Evolutionary conservation across 2,329 filamentous ascomycete genomes (phyloP).

Genomic region (Elsinoe ampelina): DNA sequence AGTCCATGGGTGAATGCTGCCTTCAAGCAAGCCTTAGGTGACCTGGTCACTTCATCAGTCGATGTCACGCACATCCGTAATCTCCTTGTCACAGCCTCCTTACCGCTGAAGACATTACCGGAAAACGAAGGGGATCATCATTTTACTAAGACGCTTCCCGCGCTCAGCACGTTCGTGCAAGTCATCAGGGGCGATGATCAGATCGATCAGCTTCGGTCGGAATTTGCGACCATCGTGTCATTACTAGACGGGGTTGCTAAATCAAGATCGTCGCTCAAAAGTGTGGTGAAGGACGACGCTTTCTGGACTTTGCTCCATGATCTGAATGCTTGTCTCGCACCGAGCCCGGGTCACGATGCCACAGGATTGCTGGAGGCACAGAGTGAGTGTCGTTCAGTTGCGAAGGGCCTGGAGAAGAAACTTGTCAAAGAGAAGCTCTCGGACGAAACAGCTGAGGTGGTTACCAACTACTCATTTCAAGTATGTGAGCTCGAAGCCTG

Average conservation of each 20-base stretch:
- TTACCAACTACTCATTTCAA: neutral
- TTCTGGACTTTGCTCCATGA: neutral
- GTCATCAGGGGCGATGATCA: neutral
- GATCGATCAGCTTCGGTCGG: neutral
- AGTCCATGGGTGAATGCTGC: neutral
- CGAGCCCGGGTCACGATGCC: neutral
- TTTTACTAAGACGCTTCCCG: too few relatives aligned
- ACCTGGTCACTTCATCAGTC: conserved; percentile 18
- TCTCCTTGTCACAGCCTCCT: neutral
- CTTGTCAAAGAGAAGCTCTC: neutral
- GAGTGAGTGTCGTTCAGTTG: neutral
- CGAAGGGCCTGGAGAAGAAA: neutral
- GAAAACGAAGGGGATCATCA: too few relatives aligned
- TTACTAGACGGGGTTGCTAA: neutral
- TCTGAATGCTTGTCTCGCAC: neutral
- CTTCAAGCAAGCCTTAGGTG: conserved; percentile 13
- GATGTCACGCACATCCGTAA: neutral
- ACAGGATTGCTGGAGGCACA: neutral
- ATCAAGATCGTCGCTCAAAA: neutral
- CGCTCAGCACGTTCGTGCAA: too few relatives aligned
- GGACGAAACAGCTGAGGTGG: neutral
- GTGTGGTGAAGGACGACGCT: neutral
- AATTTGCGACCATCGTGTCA: neutral
- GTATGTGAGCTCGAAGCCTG: neutral
- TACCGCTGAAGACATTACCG: too few relatives aligned